These are phyloP conservation scores for Cystobasidium ongulense DNA, from an alignment of 768 basidiomycete genomes.

Conservation along the genomic window DNA sequence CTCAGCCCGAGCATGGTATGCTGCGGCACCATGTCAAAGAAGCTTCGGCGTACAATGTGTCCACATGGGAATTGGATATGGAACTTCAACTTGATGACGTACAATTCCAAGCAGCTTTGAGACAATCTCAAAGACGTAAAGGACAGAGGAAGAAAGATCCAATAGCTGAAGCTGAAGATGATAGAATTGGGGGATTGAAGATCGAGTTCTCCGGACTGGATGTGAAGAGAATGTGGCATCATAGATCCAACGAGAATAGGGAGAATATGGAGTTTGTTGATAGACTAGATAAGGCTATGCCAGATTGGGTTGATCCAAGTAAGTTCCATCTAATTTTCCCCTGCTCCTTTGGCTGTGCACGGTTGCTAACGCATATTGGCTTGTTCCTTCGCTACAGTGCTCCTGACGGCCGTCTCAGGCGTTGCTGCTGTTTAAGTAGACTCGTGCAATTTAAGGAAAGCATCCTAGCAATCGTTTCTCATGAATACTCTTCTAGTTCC, in stretches of 20 bases:
- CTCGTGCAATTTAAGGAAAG: not conserved
- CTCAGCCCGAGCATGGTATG: slow-evolving; percentile 65
- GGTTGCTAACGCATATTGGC: not conserved
- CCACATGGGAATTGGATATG: slow-evolving; percentile 66
- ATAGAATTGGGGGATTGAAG: slow-evolving; percentile 45
- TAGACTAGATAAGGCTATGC: slow-evolving; percentile 66
- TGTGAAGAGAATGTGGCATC: slow-evolving; percentile 76
- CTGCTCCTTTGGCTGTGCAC: slow-evolving; percentile 20
- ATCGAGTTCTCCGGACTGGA: slow-evolving; percentile 65
- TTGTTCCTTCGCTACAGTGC: not conserved
- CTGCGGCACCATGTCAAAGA: slow-evolving; percentile 85
- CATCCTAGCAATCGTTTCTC: no score
- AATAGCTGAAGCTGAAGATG: slow-evolving; percentile 32
- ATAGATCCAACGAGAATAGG: slow-evolving; percentile 48
- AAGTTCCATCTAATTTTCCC: slow-evolving; percentile 35
- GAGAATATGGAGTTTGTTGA: slow-evolving; percentile 64
- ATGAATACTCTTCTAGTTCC: not conserved
- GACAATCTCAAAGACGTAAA: slow-evolving; percentile 33
- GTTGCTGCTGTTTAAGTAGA: not conserved
- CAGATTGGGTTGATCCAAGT: slow-evolving; percentile 53
- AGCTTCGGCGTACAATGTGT: slow-evolving; percentile 71
- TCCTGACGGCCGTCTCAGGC: slow-evolving; percentile 13
- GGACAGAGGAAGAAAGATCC: slow-evolving; percentile 42
- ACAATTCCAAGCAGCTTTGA: slow-evolving; percentile 33
- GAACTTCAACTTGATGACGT: slow-evolving; percentile 54